Base-by-base conservation (phyloP, 768 basidiomycete species). In the Grammothele lineata region DNA sequence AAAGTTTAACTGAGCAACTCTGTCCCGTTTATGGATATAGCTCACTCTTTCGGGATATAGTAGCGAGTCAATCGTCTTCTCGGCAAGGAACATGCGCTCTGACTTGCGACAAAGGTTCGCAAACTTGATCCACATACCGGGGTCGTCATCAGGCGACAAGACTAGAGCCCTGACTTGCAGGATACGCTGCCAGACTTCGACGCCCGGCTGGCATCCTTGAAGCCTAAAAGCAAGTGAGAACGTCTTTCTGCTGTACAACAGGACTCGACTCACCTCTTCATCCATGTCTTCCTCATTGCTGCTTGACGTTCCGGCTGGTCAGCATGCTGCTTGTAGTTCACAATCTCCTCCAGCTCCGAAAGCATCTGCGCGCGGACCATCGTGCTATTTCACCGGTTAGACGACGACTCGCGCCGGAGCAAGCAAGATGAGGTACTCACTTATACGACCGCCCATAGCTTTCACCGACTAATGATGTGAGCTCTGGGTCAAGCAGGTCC, bases 361-460 rank as follows among this genome's bases (percentile, higher is more conserved):
- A 99, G 75, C 91, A 97, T 95, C 67, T 99, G 96, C 1, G 96
- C 93, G 9, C 96, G 87, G 45, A 99, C 94, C 75, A 98, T 87
- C 25, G 89, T 86, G 60, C 93, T 97, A 53, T 3, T 45, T 14
- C 57, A 36, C 14, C 17, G 41, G 19, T 5, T 11, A n/a, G 15
- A 25, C 34, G 22, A 35, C 19, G 7, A 3, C n/a, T 14, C 30
- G 25, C n/a, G 11, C 37, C 42, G 19, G n/a, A 14, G 21, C 19
- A 6, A n/a, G n/a, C n/a, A 14, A 4, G 33, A 23, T 3, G 35
- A 39, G 21, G 15, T 9, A 64, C 80, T 69, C 56, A 95, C 94
- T 92, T 92, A 67, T 98, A 98, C 2, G 93, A 90, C 27, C 95
- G 81, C n/a, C 90, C 92, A 69, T 98, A 98, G 46, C 91, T 91